Percentiles rank a stretch among this genome's conserved stretches.
These are phyloP conservation scores for Plenodomus tracheiphilus DNA, from an alignment of 2,329 filamentous ascomycete genomes.

Conservation along the genomic window DNA sequence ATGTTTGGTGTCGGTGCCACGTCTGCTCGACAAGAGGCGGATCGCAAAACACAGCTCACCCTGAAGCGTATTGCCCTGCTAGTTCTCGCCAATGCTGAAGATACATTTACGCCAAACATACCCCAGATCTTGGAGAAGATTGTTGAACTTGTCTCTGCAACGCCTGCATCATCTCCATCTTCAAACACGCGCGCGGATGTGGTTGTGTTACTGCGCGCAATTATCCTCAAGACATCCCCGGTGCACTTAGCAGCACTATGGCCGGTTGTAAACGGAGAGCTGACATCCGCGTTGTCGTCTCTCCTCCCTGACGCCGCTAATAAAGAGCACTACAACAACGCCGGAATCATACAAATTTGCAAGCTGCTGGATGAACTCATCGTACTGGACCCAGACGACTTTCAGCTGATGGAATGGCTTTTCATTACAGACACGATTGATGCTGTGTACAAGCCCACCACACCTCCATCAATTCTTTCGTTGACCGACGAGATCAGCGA, in stretches of 20 bases:
- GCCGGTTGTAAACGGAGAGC: constrained; percentile 85
- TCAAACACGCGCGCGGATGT: constrained; percentile 86
- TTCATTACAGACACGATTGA: constrained; percentile 98
- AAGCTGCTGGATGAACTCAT: constrained; percentile 91
- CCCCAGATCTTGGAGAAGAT: constrained; percentile 76
- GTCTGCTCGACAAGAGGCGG: constrained; percentile 90
- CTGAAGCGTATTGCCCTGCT: constrained; percentile 80
- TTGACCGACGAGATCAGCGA: constrained; percentile 85
- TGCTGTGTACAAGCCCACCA: constrained; percentile 78
- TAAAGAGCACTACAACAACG: constrained; percentile 74
- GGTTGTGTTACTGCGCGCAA: constrained; percentile 81
- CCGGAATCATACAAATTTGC: constrained; percentile 83
- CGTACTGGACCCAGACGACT: constrained; percentile 86
- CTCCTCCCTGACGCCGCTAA: constrained; percentile 70
- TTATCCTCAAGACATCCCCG: constrained; percentile 77
- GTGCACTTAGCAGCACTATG: constrained; percentile 83
- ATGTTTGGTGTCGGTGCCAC: constrained; percentile 98
- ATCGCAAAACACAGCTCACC: constrained; percentile 88
- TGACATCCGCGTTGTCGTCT: constrained; percentile 78
- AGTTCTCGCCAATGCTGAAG: constrained; percentile 73
- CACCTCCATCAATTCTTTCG: constrained; percentile 68
- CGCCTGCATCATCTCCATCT: constrained; percentile 86
- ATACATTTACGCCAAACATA: constrained; percentile 79
- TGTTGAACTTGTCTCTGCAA: constrained; percentile 82
- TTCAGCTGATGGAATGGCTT: constrained; percentile 97